These are phyloP conservation scores for Medicago lupulina DNA, from an alignment of 306 rosid genomes.

Conservation along the genomic window DNA sequence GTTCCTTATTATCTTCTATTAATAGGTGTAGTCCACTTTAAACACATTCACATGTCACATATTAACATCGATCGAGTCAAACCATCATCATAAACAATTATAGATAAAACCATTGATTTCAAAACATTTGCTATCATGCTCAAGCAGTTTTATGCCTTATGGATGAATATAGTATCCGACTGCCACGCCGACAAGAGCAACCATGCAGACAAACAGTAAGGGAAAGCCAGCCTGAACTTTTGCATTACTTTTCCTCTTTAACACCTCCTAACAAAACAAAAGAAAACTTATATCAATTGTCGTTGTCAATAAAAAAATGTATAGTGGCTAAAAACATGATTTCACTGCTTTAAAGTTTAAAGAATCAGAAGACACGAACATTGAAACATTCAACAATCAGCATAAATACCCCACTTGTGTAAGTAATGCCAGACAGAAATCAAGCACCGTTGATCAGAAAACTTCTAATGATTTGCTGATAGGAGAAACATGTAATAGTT, in stretches of 20 bases:
- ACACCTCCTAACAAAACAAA: conserved; percentile 58
- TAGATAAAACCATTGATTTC: conserved; percentile 35
- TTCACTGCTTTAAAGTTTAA: conserved; percentile 33
- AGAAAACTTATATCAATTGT: conserved; percentile 17
- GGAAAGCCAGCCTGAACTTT: conserved; percentile 77
- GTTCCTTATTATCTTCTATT: conserved; percentile 29
- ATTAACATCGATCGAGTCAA: conserved; percentile 43
- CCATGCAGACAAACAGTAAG: conserved; percentile 68
- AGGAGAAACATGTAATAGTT: not conserved
- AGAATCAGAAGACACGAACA: conserved; percentile 9
- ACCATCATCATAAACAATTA: conserved; percentile 50
- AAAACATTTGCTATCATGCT: conserved; percentile 15
- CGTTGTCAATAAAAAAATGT: not conserved
- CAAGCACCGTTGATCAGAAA: not conserved
- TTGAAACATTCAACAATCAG: conserved; percentile 21
- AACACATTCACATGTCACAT: conserved; percentile 49
- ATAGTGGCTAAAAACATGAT: conserved; percentile 32
- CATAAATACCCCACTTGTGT: conserved; percentile 4
- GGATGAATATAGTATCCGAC: conserved; percentile 74
- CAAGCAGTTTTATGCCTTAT: conserved; percentile 42
- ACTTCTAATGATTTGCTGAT: not conserved
- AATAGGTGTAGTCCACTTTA: conserved; percentile 44
- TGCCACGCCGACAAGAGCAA: conserved; percentile 68
- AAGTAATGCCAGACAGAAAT: conserved; percentile 22
- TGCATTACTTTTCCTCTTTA: conserved; percentile 58